phyloP scores from a whole-genome alignment of 2,329 filamentous ascomycete species.

The Trichophyton verrucosum region DNA sequence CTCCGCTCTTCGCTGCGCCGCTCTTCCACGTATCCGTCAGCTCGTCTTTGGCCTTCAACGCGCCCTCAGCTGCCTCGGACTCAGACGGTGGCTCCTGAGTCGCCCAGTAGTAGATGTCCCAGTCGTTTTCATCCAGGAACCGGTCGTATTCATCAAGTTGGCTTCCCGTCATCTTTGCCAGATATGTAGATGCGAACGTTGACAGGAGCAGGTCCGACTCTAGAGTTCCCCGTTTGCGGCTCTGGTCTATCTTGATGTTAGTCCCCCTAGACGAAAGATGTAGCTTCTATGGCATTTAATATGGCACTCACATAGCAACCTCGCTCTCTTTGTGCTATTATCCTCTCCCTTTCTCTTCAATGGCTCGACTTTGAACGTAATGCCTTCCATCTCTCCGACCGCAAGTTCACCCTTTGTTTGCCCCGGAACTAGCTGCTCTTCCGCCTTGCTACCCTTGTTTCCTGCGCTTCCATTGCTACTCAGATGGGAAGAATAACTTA shows the following conservation, averaged over 20 bases:
- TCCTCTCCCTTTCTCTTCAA: conserved; percentile 74
- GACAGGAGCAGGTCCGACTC: conserved; percentile 93
- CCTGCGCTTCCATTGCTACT: background rate
- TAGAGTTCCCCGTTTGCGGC: conserved; percentile 87
- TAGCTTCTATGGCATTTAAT: background rate
- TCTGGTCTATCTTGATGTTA: conserved; percentile 58
- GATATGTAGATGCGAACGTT: conserved; percentile 76
- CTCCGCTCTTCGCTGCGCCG: conserved; percentile 49
- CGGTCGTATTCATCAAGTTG: conserved; percentile 77
- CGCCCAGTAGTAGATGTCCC: conserved; percentile 99
- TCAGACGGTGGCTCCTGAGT: conserved; percentile 56
- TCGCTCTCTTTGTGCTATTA: conserved; percentile 70
- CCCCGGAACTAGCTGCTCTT: background rate
- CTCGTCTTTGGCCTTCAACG: conserved; percentile 24
- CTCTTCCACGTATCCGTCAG: conserved; percentile 39
- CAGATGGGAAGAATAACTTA: background rate
- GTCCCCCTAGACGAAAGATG: background rate
- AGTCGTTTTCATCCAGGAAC: conserved; percentile 98
- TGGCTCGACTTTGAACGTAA: conserved; percentile 80
- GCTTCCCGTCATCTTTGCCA: conserved; percentile 56
- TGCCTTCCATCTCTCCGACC: conserved; percentile 79
- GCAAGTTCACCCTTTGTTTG: conserved; percentile 45
- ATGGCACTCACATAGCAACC: conserved; percentile 51
- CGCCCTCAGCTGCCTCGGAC: conserved; percentile 7
- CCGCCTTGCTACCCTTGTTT: background rate